Percentiles rank a stretch among this genome's conserved stretches.
These are phyloP conservation scores for Dactylis glomerata DNA, from an alignment of 176 grass and related monocot genomes.

Conservation along the genomic window DNA sequence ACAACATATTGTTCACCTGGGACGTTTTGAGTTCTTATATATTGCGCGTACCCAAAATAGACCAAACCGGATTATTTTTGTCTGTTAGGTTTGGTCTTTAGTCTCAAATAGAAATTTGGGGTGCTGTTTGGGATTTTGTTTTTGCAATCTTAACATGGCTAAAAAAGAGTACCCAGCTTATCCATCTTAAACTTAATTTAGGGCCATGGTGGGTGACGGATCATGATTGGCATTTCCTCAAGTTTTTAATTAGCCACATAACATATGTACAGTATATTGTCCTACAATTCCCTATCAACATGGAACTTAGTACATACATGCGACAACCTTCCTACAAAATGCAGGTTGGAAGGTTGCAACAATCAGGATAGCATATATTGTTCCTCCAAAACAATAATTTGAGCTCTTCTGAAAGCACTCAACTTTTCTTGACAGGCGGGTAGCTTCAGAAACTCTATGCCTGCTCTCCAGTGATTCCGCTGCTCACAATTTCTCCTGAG, in stretches of 20 bases:
- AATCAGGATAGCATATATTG: background rate
- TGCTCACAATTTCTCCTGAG: background rate
- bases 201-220: background rate
- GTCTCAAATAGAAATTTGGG: too few species aligned
- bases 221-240: background rate
- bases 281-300: background rate
- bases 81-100: too few species aligned
- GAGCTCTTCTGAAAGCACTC: background rate
- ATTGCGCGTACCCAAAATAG: too few species aligned
- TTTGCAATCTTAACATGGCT: background rate
- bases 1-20: background rate
- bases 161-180: background rate
- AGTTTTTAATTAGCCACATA: background rate
- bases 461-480: background rate
- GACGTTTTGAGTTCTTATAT: too few species aligned
- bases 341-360: background rate
- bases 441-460: background rate
- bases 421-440: background rate
- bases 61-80: too few species aligned
- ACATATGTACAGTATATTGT: background rate
- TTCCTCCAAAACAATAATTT: background rate
- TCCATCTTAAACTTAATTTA: background rate
- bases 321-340: background rate
- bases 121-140: background rate
- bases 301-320: background rate